phyloP scores from a whole-genome alignment of 306 rosid genomes.

The Glycyrrhiza uralensis region DNA sequence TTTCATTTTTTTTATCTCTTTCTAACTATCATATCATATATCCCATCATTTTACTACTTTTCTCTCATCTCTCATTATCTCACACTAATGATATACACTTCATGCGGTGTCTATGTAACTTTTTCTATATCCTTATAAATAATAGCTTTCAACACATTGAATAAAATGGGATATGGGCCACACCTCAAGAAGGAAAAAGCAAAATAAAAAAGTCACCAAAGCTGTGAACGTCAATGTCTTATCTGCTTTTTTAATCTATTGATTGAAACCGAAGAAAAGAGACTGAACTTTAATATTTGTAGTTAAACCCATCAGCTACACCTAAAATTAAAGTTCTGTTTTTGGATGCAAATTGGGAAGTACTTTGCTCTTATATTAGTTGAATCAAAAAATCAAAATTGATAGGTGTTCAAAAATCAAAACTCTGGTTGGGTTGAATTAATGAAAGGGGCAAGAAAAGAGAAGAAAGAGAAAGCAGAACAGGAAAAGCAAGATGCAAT shows the following conservation, averaged over 20 bases:
- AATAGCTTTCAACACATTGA: not conserved
- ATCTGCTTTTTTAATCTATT: slow-evolving; percentile 4
- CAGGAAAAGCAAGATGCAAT: slow-evolving; percentile 10
- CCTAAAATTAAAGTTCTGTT: not conserved
- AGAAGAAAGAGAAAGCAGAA: not conserved
- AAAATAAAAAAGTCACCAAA: not conserved
- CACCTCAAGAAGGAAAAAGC: slow-evolving; percentile 9
- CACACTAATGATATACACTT: no score
- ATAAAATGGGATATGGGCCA: slow-evolving; percentile 15
- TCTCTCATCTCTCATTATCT: no score
- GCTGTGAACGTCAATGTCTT: slow-evolving; percentile 16
- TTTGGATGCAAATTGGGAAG: not conserved
- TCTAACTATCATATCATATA: no score
- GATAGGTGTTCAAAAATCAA: no score
- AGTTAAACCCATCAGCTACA: not conserved
- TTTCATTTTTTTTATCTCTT: no score
- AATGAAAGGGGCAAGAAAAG: no score
- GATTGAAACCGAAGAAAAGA: not conserved
- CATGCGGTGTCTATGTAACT: no score
- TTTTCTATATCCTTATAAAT: slow-evolving; percentile 1
- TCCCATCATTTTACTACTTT: no score
- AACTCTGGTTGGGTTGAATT: no score
- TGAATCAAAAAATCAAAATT: no score
- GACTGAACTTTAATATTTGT: not conserved
- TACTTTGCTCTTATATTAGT: not conserved